These are phyloP conservation scores for Syncephalis fuscata DNA, from an alignment of 371 early-diverging fungal species.

Conservation along the genomic window DNA sequence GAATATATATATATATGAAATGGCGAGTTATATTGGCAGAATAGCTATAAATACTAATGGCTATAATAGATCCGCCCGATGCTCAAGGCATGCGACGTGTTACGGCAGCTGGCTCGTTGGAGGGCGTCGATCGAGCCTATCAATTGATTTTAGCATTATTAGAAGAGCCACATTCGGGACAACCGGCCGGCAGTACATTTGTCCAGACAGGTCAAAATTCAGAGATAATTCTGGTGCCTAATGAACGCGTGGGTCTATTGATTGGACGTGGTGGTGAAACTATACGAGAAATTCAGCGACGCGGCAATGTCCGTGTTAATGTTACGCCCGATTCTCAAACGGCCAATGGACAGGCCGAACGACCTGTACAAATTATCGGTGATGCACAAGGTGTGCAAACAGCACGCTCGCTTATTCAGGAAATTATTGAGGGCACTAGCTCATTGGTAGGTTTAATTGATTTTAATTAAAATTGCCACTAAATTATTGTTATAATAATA, in stretches of 20 bases:
- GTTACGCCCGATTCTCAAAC: slow-evolving; percentile 47
- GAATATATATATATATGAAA: neutral
- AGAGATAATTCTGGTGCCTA: slow-evolving; percentile 36
- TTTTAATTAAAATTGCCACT: too few relatives aligned
- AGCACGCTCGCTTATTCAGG: slow-evolving; percentile 61
- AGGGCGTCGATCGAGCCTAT: slow-evolving; percentile 38
- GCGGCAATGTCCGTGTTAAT: slow-evolving; percentile 64
- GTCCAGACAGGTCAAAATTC: slow-evolving; percentile 14
- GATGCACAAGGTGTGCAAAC: slow-evolving; percentile 43
- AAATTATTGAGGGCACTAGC: slow-evolving; percentile 35
- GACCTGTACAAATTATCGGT: slow-evolving; percentile 56
- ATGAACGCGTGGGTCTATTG: slow-evolving; percentile 63
- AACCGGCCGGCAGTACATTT: slow-evolving; percentile 9
- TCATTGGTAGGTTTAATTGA: too few relatives aligned
- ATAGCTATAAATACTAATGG: neutral
- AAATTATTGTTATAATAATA: too few relatives aligned
- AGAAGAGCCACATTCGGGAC: slow-evolving; percentile 20
- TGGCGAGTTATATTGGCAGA: too few relatives aligned
- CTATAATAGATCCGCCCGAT: neutral
- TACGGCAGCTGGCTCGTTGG: slow-evolving; percentile 37
- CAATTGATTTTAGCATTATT: slow-evolving; percentile 35
- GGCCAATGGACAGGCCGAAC: slow-evolving; percentile 27
- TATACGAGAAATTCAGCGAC: slow-evolving; percentile 63
- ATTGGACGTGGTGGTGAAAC: slow-evolving; percentile 87
- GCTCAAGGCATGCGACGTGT: slow-evolving; percentile 35